These are phyloP conservation scores for Fusarium tupiense DNA, from an alignment of 2,329 filamentous ascomycete species.

Conservation along the genomic window DNA sequence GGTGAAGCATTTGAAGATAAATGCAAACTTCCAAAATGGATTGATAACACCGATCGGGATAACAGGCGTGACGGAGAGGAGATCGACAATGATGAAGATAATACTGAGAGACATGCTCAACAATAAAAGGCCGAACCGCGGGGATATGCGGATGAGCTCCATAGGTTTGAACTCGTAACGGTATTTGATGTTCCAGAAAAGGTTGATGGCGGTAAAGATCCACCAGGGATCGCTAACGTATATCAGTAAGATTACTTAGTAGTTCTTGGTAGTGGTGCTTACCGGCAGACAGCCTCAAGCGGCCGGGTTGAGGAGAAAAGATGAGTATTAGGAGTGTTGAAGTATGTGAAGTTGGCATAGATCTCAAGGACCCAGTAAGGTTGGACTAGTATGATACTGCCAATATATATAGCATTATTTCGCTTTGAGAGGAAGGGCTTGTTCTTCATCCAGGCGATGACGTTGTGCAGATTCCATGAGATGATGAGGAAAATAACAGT, in stretches of 20 bases:
- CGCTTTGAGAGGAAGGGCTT: constrained; percentile 64
- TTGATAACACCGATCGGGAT: constrained; percentile 50
- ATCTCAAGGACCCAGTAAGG: constrained; percentile 74
- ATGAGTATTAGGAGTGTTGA: constrained; percentile 61
- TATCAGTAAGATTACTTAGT: not conserved
- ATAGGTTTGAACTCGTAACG: constrained; percentile 67
- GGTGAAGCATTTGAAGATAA: constrained; percentile 66
- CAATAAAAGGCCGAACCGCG: constrained; percentile 71
- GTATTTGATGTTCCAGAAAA: constrained; percentile 71
- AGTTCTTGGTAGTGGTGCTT: constrained; percentile 5
- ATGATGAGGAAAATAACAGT: constrained; percentile 69
- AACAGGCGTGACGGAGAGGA: constrained; percentile 65
- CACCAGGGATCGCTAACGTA: constrained; percentile 69
- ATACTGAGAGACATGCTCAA: constrained; percentile 69
- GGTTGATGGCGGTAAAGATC: constrained; percentile 68
- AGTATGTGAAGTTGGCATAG: constrained; percentile 72
- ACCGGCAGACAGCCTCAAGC: constrained; percentile 68
- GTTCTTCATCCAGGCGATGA: constrained; percentile 75
- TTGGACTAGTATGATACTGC: constrained; percentile 65
- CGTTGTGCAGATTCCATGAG: constrained; percentile 73
- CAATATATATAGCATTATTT: constrained; percentile 65
- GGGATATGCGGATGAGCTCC: constrained; percentile 68
- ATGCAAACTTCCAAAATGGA: constrained; percentile 34
- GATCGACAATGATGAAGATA: constrained; percentile 69
- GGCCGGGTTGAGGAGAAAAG: constrained; percentile 66